phyloP scores from a whole-genome alignment of 2,329 filamentous ascomycete species.

The Neoarthrinium moseri region DNA sequence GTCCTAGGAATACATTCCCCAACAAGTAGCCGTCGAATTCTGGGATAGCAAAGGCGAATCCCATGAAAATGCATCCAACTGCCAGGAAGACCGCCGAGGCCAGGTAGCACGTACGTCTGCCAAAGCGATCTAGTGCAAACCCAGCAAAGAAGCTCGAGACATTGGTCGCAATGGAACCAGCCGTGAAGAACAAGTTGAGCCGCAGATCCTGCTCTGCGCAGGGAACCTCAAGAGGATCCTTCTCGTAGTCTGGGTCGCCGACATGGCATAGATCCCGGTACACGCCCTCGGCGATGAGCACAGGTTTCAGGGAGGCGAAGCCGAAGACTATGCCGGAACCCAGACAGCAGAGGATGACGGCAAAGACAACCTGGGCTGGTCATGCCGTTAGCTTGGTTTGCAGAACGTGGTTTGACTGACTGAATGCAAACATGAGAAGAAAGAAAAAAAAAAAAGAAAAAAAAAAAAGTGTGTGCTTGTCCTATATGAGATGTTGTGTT shows the following conservation, averaged over 20 bases:
- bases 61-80: conserved; percentile 58
- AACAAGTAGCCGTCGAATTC: conserved; percentile 58
- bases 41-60: conserved; percentile 52
- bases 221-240: conserved; percentile 27
- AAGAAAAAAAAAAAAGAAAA: background rate
- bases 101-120: conserved; percentile 61
- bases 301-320: conserved; percentile 63
- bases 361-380: conserved; percentile 59
- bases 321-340: conserved; percentile 65
- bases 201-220: conserved; percentile 51
- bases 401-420: too few relatives aligned
- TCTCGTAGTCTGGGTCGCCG: conserved; percentile 37
- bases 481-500: too few relatives aligned
- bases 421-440: background rate
- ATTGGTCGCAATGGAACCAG: conserved; percentile 67
- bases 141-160: conserved; percentile 66
- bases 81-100: conserved; percentile 58
- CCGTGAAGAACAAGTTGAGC: conserved; percentile 70
- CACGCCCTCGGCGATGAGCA: conserved; percentile 57
- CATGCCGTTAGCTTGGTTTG: background rate
- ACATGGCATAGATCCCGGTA: conserved; percentile 53
- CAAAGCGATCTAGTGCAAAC: conserved; percentile 65
- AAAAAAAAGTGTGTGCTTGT: background rate
- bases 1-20: conserved; percentile 58
- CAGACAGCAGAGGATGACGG: conserved; percentile 65